These are phyloP conservation scores for Pelargonium australe DNA, from an alignment of 441 rosid species.

Conservation along the genomic window DNA sequence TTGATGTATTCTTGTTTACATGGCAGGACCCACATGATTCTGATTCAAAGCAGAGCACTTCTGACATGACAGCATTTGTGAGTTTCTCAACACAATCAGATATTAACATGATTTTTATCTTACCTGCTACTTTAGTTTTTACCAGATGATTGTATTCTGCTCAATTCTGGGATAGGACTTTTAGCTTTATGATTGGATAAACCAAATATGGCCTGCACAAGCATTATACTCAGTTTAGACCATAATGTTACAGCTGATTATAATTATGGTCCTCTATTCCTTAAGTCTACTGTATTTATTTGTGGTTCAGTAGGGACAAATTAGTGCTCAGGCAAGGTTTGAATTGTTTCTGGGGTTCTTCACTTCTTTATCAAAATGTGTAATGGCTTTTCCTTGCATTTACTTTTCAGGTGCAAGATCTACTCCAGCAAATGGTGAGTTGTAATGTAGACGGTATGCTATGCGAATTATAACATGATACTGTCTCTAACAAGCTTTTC, in stretches of 20 bases:
- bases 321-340: too few species aligned
- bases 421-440: conserved; percentile 76
- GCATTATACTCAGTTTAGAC: not conserved
- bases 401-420: conserved; percentile 54
- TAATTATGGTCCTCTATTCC: not conserved
- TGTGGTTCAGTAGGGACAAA: not conserved
- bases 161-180: too few species aligned
- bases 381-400: conserved; percentile 11
- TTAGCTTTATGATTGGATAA: too few species aligned
- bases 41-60: conserved; percentile 55
- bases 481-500: conserved; percentile 18
- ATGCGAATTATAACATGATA: not conserved
- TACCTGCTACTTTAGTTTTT: too few species aligned
- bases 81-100: conserved; percentile 29
- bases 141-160: too few species aligned
- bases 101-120: too few species aligned
- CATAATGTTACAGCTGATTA: not conserved
- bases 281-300: not conserved
- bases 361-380: conserved; percentile 4
- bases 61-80: conserved; percentile 64
- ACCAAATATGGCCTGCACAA: too few species aligned
- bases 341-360: too few species aligned
- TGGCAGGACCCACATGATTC: conserved; percentile 54
- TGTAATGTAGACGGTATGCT: conserved; percentile 16
- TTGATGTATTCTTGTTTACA: conserved; percentile 4